A percentile compares a stretch with the other conserved stretches of the same genome.
Conservation (phyloP, 257 asterid species). For the Ophiorrhiza pumila region DNA sequence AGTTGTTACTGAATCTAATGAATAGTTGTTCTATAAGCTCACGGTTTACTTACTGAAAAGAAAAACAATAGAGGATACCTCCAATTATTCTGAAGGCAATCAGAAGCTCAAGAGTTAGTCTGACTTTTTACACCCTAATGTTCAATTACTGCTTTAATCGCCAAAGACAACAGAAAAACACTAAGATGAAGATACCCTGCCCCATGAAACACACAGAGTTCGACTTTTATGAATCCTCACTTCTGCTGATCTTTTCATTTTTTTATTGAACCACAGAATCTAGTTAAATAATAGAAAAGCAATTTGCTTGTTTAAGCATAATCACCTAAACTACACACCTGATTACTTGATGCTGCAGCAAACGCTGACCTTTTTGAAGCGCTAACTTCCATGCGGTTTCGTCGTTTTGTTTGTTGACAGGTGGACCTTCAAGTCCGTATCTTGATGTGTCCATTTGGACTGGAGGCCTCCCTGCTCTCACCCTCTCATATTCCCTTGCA, state of each 20-base stretch:
- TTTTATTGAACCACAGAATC: not conserved
- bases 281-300: not conserved
- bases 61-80: not conserved
- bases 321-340: conserved; percentile 42
- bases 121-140: not conserved
- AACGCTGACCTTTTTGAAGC: conserved; percentile 79
- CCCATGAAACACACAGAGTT: not conserved
- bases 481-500: conserved; percentile 94
- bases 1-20: not conserved
- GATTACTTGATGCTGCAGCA: conserved; percentile 94
- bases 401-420: conserved; percentile 70
- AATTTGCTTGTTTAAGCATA: not conserved
- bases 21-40: not conserved
- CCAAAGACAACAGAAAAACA: not conserved
- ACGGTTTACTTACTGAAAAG: not conserved
- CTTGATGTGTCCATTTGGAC: conserved; percentile 81
- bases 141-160: not conserved
- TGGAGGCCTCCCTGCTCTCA: conserved; percentile 93
- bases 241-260: not conserved
- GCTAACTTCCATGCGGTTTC: conserved; percentile 93
- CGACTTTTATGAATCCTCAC: not conserved
- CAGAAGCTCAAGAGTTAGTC: not conserved
- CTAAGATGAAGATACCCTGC: not conserved
- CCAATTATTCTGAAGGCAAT: not conserved
- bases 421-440: conserved; percentile 83